Base-by-base conservation (phyloP, 768 basidiomycete species). In the Pleurotus eryngii region DNA sequence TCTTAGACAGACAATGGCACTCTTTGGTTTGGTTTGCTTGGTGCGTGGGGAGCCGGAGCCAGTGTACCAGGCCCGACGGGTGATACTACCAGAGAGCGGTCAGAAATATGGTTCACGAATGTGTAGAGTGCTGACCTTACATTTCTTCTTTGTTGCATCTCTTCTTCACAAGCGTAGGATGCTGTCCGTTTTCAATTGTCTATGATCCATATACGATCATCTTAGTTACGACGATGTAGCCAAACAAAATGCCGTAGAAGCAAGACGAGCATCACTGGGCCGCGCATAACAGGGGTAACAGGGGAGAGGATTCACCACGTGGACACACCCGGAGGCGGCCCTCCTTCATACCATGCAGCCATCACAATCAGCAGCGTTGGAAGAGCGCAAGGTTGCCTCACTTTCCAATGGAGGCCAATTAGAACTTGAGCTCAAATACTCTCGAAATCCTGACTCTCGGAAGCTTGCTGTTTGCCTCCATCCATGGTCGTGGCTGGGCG, bases 401-500 rank as follows among this genome's bases (percentile, higher is more conserved):
- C 59, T 76, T 26, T 67, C 68, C 37, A 76, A 80, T 20, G 78
- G 77, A 5, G 69, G 80, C 17, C 64, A 73, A 17, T 68, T 84
- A n/a, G 73, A 83, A 64, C 69, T 75, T 35, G 71, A 73, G 15
- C 56, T 73, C 1, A 66, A 69, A 42, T 61, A 59, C 15, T 75
- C 79, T 9, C 61, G 62, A 18, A 57, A 47, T 15, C 17, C 48
- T 9, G 45, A 20, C 8, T 61, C 59, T 27, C 27, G 46, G 22
- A 85, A 81, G 59, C 67, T 87, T 5, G 90, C 85, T 0, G 70
- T 93, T n/a, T 85, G 85, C 62, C 72, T 89, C 9, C 91, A 93
- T 62, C 92, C 92, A 5, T 93, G 90, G 90, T 85, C 87, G n/a
- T 84, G 90, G 80, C 76, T 92, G 0, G 90, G 91, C 1, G 91